Conservation (phyloP, 257 asterid species). For the Ajuga chamaepitys region DNA sequence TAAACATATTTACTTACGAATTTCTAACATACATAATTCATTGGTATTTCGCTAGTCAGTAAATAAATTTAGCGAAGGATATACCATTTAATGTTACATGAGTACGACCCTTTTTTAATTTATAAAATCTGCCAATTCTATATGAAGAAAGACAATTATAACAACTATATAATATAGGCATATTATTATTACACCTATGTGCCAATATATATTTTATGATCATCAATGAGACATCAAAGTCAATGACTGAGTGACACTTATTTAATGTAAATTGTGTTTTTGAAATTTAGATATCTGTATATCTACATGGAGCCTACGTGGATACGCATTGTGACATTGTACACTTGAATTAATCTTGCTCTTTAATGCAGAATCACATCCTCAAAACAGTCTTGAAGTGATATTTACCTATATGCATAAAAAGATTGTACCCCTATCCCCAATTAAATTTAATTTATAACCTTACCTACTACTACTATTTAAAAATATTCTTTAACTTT, state of each 20-base stretch:
- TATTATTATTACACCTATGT: background rate
- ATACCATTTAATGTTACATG: no score
- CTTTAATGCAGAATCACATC: slow-evolving; percentile 5
- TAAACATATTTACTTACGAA: no score
- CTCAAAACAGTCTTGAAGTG: slow-evolving; percentile 16
- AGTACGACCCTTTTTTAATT: no score
- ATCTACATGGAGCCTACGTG: slow-evolving; percentile 11
- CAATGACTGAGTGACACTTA: background rate
- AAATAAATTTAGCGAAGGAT: no score
- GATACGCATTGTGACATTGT: slow-evolving; percentile 9
- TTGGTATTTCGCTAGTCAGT: no score
- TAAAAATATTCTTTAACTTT: background rate
- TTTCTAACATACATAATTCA: no score
- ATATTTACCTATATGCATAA: slow-evolving; percentile 2
- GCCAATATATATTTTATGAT: slow-evolving; percentile 7
- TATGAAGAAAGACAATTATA: background rate
- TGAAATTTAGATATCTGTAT: background rate
- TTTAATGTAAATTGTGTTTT: background rate
- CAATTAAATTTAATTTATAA: no score
- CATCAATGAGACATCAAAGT: background rate
- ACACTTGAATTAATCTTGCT: slow-evolving; percentile 14
- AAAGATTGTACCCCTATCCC: no score
- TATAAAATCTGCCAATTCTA: no score
- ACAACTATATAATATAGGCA: background rate
- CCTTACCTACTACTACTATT: background rate